Percentiles rank a stretch among this genome's conserved stretches.
These are phyloP conservation scores for Rhizoclosmatium globosum DNA, from an alignment of 192 early-diverging fungal species.

Conservation along the genomic window DNA sequence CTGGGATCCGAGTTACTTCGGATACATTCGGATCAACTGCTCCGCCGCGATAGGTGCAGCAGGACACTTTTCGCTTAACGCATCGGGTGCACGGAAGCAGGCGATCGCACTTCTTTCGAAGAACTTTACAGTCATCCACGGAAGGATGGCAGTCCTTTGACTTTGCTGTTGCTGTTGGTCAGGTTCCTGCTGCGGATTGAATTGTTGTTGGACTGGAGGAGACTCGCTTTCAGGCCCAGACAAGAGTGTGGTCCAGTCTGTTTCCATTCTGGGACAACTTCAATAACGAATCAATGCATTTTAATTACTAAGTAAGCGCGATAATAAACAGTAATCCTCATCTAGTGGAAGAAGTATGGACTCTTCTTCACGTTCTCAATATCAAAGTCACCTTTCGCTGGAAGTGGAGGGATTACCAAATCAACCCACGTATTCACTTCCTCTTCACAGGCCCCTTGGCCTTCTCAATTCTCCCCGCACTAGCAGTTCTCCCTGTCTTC, in stretches of 20 bases:
- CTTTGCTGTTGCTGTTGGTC: no score
- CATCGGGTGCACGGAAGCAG: constrained; percentile 6
- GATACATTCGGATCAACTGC: no score
- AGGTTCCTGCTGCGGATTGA: no score
- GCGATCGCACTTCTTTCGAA: constrained; percentile 7
- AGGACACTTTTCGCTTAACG: constrained; percentile 4
- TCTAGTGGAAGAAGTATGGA: constrained; percentile 91
- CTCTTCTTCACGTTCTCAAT: constrained; percentile 80
- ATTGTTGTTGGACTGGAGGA: no score
- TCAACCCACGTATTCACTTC: constrained; percentile 54
- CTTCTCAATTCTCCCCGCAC: neutral
- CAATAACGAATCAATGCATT: no score
- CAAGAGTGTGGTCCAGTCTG: no score
- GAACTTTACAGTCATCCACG: neutral
- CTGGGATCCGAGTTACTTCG: no score
- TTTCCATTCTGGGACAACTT: no score
- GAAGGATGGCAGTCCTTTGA: no score
- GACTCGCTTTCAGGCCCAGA: no score
- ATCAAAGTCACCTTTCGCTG: constrained; percentile 85
- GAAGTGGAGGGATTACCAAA: constrained; percentile 79
- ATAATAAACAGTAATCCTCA: no score
- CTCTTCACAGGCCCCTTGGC: constrained; percentile 22
- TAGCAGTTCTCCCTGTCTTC: constrained; percentile 25
- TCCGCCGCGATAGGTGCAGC: neutral
- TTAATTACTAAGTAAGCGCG: no score